A percentile compares a stretch with the other conserved stretches of the same genome.
Conservation (phyloP, 495 filamentous ascomycete genomes). For the Aspergillus ellipticus region DNA sequence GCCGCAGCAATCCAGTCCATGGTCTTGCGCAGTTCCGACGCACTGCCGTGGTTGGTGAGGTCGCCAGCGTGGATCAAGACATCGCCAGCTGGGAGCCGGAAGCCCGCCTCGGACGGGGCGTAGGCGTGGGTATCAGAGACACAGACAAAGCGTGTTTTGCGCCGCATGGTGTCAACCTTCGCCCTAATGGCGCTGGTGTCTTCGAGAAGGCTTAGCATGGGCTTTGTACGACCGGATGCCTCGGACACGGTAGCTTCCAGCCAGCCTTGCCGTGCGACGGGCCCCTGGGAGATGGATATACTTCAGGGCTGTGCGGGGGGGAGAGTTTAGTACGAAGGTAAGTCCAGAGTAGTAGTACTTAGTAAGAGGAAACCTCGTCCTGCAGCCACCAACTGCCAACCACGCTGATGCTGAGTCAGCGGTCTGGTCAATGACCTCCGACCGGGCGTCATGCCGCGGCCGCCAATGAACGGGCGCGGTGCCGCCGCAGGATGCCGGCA, state of each 20-base stretch:
- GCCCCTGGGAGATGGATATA: too few species aligned
- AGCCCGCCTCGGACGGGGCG: slow-evolving; percentile 46
- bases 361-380: background rate
- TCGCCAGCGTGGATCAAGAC: slow-evolving; percentile 61
- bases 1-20: slow-evolving; percentile 54
- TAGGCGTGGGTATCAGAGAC: slow-evolving; percentile 61
- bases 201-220: background rate
- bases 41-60: slow-evolving; percentile 55
- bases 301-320: too few species aligned
- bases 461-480: background rate
- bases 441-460: background rate
- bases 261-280: too few species aligned
- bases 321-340: too few species aligned
- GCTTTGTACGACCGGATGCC: too few species aligned
- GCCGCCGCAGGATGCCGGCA: too few species aligned
- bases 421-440: background rate
- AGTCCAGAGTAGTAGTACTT: too few species aligned
- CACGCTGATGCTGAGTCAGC: background rate
- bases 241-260: too few species aligned
- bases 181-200: background rate
- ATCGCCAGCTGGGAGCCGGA: slow-evolving; percentile 55
- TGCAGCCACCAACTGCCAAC: background rate
- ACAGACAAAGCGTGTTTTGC: slow-evolving; percentile 56
- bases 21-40: slow-evolving; percentile 48
- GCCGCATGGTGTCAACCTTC: slow-evolving; percentile 20